These are phyloP conservation scores for Stylosanthes scabra DNA, from an alignment of 331 rosid genomes.

Conservation along the genomic window DNA sequence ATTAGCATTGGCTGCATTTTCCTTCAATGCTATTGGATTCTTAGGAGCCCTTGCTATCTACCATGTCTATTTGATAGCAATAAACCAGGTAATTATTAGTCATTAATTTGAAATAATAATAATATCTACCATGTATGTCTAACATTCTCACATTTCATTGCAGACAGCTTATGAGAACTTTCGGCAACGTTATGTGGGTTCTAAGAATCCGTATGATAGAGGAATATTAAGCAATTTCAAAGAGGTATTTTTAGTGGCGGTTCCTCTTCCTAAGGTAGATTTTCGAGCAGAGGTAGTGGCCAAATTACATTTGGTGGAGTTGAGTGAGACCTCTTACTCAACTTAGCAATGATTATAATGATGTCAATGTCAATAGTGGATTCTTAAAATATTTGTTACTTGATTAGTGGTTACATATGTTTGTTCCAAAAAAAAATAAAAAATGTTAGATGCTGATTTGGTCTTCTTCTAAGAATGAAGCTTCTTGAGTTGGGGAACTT, in stretches of 20 bases:
- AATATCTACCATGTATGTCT: too few relatives aligned
- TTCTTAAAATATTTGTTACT: not conserved
- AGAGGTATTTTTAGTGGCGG: constrained; percentile 21
- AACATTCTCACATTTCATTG: not conserved
- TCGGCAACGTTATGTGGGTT: constrained; percentile 29
- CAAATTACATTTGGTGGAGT: not conserved
- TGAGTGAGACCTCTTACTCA: constrained; percentile 9
- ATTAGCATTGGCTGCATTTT: constrained; percentile 41
- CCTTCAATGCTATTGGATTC: constrained; percentile 37
- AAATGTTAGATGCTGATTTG: constrained; percentile 28
- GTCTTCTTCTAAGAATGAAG: constrained; percentile 8
- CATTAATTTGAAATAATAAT: not conserved
- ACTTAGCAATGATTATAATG: constrained; percentile 16
- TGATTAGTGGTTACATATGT: not conserved
- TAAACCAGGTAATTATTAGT: constrained; percentile 42
- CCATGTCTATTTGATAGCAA: constrained; percentile 41
- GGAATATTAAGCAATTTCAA: constrained; percentile 32
- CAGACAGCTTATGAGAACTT: constrained; percentile 51
- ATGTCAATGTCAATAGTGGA: constrained; percentile 21
- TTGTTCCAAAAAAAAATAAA: constrained; percentile 17
- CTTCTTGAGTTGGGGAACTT: constrained; percentile 21
- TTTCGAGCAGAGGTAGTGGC: constrained; percentile 33
- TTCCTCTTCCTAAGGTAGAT: constrained; percentile 44
- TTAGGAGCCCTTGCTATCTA: constrained; percentile 31
- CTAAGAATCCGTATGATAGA: constrained; percentile 27